A percentile compares a stretch with the other conserved stretches of the same genome.
phyloP scores from a whole-genome alignment of 2,329 filamentous ascomycete genomes.

The Alternaria conjuncta region DNA sequence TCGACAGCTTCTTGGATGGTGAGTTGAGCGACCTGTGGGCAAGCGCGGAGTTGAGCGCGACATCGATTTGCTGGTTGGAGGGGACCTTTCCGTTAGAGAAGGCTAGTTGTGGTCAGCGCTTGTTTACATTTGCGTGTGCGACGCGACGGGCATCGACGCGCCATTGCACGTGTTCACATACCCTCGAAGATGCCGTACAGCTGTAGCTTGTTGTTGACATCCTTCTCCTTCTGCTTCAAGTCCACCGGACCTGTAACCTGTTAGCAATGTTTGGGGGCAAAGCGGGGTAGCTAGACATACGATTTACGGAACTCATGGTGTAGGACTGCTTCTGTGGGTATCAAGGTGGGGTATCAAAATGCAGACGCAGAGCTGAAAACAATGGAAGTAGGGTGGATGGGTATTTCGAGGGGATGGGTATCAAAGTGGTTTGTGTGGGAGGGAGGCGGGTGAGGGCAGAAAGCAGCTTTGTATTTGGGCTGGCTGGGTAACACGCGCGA shows the following conservation, averaged over 20 bases:
- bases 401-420: conserved; percentile 14
- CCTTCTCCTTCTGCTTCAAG: conserved; percentile 75
- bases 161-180: conserved; percentile 44
- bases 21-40: conserved; percentile 71
- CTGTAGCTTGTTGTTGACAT: conserved; percentile 93
- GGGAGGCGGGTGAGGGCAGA: conserved; percentile 13
- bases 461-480: conserved; percentile 28
- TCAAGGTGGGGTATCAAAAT: conserved; percentile 41
- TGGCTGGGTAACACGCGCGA: conserved; percentile 16
- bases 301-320: conserved; percentile 39
- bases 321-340: conserved; percentile 28
- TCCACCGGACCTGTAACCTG: conserved; percentile 65
- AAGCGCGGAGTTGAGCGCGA: conserved; percentile 89
- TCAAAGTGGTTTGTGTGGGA: conserved; percentile 11
- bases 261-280: conserved; percentile 63
- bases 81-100: conserved; percentile 91
- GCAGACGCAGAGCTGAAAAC: conserved; percentile 28
- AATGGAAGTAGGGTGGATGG: conserved; percentile 21
- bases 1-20: conserved; percentile 78
- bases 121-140: conserved; percentile 1
- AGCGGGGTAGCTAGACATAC: conserved; percentile 20
- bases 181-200: conserved; percentile 85
- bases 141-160: not conserved
- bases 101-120: conserved; percentile 56
- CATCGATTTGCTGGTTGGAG: conserved; percentile 94